Percentiles rank a stretch among this genome's conserved stretches.
These are phyloP conservation scores for Hawksworthiomyces lignivorus DNA, from an alignment of 2,329 filamentous ascomycete genomes.

Conservation along the genomic window DNA sequence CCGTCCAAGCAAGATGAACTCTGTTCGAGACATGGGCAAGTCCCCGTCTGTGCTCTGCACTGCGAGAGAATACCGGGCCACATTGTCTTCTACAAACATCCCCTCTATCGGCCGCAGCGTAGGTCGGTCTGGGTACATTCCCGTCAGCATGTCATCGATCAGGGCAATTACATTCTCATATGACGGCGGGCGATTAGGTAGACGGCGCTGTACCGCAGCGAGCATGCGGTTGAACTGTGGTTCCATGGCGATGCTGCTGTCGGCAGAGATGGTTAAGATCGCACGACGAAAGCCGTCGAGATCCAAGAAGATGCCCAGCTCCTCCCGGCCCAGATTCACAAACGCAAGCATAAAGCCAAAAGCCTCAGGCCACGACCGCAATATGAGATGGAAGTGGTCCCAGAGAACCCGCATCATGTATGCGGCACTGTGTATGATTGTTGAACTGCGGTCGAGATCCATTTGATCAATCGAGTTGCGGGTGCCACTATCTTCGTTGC, in stretches of 20 bases:
- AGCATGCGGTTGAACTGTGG: constrained; percentile 49
- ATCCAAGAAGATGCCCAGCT: constrained; percentile 52
- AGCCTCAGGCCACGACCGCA: constrained; percentile 68
- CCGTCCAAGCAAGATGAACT: constrained; percentile 15
- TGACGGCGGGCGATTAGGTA: constrained; percentile 41
- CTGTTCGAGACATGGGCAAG: constrained; percentile 15
- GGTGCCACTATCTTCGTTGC: constrained; percentile 20
- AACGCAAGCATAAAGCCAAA: constrained; percentile 66
- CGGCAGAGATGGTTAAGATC: constrained; percentile 54
- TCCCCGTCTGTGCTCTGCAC: constrained; percentile 13
- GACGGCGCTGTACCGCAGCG: constrained; percentile 42
- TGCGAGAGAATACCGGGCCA: constrained; percentile 4
- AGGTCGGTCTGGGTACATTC: constrained; percentile 23
- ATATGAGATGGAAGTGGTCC: constrained; percentile 51
- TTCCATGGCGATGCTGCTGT: constrained; percentile 42
- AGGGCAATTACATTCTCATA: constrained; percentile 47
- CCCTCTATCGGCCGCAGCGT: constrained; percentile 21
- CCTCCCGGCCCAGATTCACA: constrained; percentile 50
- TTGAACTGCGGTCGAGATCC: constrained; percentile 1
- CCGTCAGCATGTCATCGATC: constrained; percentile 35
- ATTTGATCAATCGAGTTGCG: background rate
- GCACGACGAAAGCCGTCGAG: constrained; percentile 52
- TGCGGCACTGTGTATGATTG: constrained; percentile 32
- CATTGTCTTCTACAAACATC: constrained; percentile 29
- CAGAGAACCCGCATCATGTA: constrained; percentile 49